These are phyloP conservation scores for Phytophthora capsici DNA, from an alignment of 352 stramenopile species.

Conservation along the genomic window DNA sequence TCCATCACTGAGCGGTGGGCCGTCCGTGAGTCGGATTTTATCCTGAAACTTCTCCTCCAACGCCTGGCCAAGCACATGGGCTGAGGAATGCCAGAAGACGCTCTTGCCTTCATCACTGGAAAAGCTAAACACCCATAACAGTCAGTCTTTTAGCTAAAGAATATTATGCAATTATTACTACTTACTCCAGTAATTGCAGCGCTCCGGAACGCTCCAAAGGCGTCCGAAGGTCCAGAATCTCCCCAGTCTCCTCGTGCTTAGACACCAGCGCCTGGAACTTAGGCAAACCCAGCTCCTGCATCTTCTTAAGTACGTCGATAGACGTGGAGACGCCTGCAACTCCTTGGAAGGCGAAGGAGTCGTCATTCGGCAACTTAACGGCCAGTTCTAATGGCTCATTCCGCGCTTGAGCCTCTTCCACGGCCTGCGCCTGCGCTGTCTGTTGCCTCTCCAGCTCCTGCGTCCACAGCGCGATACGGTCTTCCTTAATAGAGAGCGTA, in stretches of 20 bases:
- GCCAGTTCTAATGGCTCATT: conserved; percentile 52
- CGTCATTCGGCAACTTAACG: conserved; percentile 38
- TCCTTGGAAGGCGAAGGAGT: conserved; percentile 51
- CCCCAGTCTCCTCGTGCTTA: conserved; percentile 42
- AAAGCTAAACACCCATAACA: conserved; percentile 46
- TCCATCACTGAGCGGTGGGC: conserved; percentile 94
- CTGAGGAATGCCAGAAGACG: conserved; percentile 99
- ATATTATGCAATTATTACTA: too few relatives aligned
- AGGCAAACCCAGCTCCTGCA: conserved; percentile 56
- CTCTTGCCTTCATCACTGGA: conserved; percentile 73
- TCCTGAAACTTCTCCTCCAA: conserved; percentile 97
- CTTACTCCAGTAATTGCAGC: conserved; percentile 73
- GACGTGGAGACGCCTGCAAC: conserved; percentile 50
- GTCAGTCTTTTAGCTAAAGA: conserved; percentile 1
- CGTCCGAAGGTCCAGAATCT: conserved; percentile 62
- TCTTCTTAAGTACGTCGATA: conserved; percentile 69
- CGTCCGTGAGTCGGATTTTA: conserved; percentile 95
- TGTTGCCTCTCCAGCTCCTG: conserved; percentile 61
- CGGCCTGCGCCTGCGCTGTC: conserved; percentile 12
- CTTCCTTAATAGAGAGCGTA: conserved; percentile 51
- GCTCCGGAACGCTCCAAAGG: conserved; percentile 54
- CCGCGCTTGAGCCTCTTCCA: conserved; percentile 14
- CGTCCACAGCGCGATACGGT: conserved; percentile 60
- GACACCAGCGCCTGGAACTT: conserved; percentile 69
- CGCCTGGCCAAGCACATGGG: conserved; percentile 98